A percentile compares a stretch with the other conserved stretches of the same genome.
These are phyloP conservation scores for Gossypium armourianum DNA, from an alignment of 441 rosid genomes.

Conservation along the genomic window DNA sequence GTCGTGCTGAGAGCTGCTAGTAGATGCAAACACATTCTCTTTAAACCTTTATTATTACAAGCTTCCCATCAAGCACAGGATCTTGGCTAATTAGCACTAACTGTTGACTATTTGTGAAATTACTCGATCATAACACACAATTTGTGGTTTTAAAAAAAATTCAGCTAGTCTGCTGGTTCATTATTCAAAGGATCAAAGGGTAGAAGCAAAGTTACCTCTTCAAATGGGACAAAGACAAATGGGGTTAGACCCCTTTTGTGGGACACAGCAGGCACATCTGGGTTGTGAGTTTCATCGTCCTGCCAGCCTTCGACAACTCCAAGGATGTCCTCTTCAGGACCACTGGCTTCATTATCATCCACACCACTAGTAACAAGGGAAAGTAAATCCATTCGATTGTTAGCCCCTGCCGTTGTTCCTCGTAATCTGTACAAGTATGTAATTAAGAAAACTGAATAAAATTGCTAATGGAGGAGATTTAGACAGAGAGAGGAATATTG, in stretches of 20 bases:
- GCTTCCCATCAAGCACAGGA: not conserved
- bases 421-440: constrained; percentile 40
- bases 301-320: constrained; percentile 57
- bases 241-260: constrained; percentile 81
- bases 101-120: not conserved
- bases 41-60: not conserved
- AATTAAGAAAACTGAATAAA: not conserved
- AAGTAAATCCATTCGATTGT: constrained; percentile 75
- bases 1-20: not conserved
- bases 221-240: constrained; percentile 74
- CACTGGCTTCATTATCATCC: constrained; percentile 41
- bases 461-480: not conserved
- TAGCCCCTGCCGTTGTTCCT: constrained; percentile 64
- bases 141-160: not conserved
- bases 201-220: constrained; percentile 41
- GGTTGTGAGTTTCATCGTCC: constrained; percentile 71
- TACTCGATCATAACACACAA: not conserved
- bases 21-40: not conserved
- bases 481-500: not conserved
- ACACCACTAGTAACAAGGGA: constrained; percentile 77
- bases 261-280: constrained; percentile 63
- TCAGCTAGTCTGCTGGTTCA: not conserved
- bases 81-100: not conserved
- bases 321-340: constrained; percentile 56
- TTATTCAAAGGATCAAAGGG: not conserved